Evolutionary conservation across 805 yeast species (phyloP), one percentile per base, ranked within the genome.

Genomic region (Kregervanrija pseudodelftensis): DNA sequence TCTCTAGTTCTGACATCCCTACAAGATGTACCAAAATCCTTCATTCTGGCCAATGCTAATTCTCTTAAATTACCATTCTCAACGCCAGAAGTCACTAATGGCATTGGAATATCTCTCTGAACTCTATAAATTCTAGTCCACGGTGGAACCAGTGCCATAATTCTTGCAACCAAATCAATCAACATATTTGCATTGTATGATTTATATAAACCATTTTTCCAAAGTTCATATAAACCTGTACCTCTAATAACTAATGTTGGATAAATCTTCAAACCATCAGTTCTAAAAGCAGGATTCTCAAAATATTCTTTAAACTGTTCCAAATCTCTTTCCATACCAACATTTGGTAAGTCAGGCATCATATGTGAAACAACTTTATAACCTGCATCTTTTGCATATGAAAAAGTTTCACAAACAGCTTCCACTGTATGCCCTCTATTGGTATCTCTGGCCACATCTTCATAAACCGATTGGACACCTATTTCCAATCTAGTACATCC

Each of bases 301-400:
- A 93, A 93, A 68, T 93, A 93, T 63, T 93, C 99, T 58, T 83
- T 79, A 61, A 93, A 93, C 67, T 93, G 99, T 59, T 89, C 96
- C 47, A 91, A 69, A 63, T 93, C 99, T 63, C 99, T 78, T 67
- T 93, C 99, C 95, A 91, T 87, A 14, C 98, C 99, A 47, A 93
- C 97, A 59, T 93, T 93, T 13, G 99, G 99, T 57, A 93, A 73
- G 70, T 93, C 99, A 12, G 99, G 99, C 99, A 93, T 93, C 99
- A 93, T 93, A 68, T 93, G 99, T 52, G 95, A 82, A 17, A 93
- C 99, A 43, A 93, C 95, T 63, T 93, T 93, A 66, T 90, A 93
- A 11, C 99, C 99, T 1, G 99, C 91, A 65, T 93, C 99, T 62
- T 93, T 93, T n/a, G 98, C 95, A 39, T 85, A 79, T 1, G 87